Evolutionary conservation across 192 early-diverging fungal species (phyloP).

Genomic region (Chytriomyces hyalinus): DNA sequence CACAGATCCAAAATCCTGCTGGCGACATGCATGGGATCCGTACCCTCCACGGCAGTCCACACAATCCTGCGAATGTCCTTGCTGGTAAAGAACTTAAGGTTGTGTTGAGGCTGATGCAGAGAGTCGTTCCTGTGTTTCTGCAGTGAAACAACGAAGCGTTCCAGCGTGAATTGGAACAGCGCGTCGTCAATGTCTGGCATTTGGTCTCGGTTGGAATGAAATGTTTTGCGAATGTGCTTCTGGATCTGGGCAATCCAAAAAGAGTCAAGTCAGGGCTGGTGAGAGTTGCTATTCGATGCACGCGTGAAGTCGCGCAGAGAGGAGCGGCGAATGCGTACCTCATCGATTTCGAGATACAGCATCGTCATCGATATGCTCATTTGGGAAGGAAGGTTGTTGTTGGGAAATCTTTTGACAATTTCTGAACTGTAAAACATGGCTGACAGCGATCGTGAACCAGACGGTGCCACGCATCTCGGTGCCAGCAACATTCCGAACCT

Average conservation of each 20-base stretch:
- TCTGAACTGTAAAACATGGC: not conserved
- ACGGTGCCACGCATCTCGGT: too few relatives aligned
- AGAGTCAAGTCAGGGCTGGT: not conserved
- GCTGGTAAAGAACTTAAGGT: not conserved
- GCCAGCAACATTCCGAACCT: too few relatives aligned
- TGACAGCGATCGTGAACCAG: not conserved
- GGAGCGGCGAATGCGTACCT: not conserved
- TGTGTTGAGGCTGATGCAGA: not conserved
- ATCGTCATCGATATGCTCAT: not conserved
- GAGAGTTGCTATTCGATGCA: not conserved
- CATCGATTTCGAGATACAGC: not conserved
- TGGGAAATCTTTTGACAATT: not conserved
- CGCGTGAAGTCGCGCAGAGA: not conserved
- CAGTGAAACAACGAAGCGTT: constrained; percentile 5
- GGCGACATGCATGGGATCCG: constrained; percentile 13
- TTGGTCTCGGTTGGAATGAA: constrained; percentile 14
- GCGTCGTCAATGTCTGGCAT: constrained; percentile 17
- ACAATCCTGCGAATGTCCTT: constrained; percentile 5
- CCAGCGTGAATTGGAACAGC: constrained; percentile 17
- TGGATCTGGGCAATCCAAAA: constrained; percentile 13
- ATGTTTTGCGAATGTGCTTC: constrained; percentile 18
- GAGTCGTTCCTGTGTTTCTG: not conserved
- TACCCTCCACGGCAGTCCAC: constrained; percentile 3
- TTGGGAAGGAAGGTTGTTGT: not conserved
- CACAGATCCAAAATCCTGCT: constrained; percentile 30